Evolutionary conservation across 805 yeast species (phyloP), one percentile per base, ranked within the genome.

Genomic region (Wickerhamiella alocasiicola): DNA sequence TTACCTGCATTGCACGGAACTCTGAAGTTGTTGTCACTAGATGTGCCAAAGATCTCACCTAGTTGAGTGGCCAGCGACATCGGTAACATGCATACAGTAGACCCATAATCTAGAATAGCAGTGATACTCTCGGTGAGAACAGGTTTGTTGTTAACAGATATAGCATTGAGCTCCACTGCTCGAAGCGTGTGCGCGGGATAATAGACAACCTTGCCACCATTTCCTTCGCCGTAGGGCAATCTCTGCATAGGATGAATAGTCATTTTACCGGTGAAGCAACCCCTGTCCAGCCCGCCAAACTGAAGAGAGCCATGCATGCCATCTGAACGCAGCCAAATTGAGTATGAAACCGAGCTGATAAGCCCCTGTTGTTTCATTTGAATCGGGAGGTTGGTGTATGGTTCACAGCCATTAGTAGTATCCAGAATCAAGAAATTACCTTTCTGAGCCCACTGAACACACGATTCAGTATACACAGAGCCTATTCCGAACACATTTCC

Each of bases 401-500:
- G 39, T 5, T 23, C 16, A 27, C 39, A 36, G n/a, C 39, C 39
- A 16, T 21, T 15, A 9, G 9, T 21, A 16, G 25, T 17, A 23
- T 36, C 33, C 9, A 29, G 24, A 20, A 18, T 29, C 17, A 36
- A n/a, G 9, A 13, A n/a, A 6, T 24, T 27, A 5, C 31, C 33
- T 4, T 6, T 4, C 11, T 28, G 17, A 15, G 6, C 20, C 39
- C 39, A 36, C 11, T 24, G 31, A 5, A 47, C 41, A 6, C 54
- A 44, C n/a, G 58, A 48, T 48, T 60, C 64, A 23, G 52, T 51
- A 12, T 54, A 49, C 6, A 47, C 39, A 28, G 56, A 51, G 12
- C 64, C 64, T 7, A 60, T 52, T 6, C 64, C 64, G 43, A 60
- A 43, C 24, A 54, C 52, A 41, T 91, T 91, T 45, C 67, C 59